A percentile compares a stretch with the other conserved stretches of the same genome.
phyloP scores from a whole-genome alignment of 225 moss, liverwort and hornwort genomes.

The Marchantia polymorpha region DNA sequence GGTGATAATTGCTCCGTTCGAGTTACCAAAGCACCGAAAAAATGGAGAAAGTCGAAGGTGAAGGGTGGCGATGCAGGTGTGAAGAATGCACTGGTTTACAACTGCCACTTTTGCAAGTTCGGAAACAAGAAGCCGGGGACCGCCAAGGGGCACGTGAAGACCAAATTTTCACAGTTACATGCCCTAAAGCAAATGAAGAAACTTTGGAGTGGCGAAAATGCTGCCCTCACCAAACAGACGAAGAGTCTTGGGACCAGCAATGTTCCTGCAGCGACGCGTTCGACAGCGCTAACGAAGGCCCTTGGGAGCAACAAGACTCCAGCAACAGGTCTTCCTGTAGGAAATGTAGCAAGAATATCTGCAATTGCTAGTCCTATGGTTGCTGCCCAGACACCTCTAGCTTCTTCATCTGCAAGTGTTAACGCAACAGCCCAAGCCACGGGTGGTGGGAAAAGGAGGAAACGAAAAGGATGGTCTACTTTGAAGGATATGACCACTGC shows the following conservation, averaged over 20 bases:
- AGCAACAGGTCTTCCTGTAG: neutral
- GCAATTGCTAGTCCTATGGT: neutral
- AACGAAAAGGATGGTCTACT: conserved; percentile 70
- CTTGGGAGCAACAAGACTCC: conserved; percentile 19
- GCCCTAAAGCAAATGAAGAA: conserved; percentile 51
- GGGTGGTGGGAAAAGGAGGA: conserved; percentile 49
- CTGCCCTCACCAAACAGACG: conserved; percentile 2
- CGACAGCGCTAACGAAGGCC: conserved; percentile 36
- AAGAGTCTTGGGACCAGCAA: conserved; percentile 7
- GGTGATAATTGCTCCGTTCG: conserved; percentile 64
- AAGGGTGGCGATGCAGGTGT: conserved; percentile 16
- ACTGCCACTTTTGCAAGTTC: conserved; percentile 72
- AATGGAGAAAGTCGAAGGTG: conserved; percentile 40
- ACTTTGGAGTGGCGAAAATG: conserved; percentile 16
- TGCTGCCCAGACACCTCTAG: neutral
- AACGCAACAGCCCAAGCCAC: conserved; percentile 21
- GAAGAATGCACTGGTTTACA: conserved; percentile 45
- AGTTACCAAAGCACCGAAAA: conserved; percentile 46
- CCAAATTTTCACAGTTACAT: conserved; percentile 57
- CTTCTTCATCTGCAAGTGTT: conserved; percentile 10
- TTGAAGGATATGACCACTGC: conserved; percentile 45
- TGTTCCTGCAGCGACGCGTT: neutral
- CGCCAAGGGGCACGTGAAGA: conserved; percentile 49
- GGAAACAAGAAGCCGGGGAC: conserved; percentile 51
- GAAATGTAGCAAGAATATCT: conserved; percentile 1